Conservation (phyloP, 164 flowering plant species). For the Tetrastigma voinierianum region DNA sequence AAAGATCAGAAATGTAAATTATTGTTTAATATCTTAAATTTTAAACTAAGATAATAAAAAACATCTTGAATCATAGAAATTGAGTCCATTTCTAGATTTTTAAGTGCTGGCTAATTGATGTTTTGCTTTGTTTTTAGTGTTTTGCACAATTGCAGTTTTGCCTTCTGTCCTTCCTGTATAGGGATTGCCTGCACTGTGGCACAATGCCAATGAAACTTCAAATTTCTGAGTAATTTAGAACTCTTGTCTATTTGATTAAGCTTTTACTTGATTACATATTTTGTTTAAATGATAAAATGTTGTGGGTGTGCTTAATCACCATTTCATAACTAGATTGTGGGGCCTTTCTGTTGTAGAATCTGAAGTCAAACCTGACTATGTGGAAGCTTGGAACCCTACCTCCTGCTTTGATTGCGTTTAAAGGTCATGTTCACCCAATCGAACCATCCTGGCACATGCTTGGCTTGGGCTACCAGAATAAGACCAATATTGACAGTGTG, state of each 20-base stretch:
- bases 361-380: slow-evolving; percentile 79
- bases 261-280: background rate
- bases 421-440: slow-evolving; percentile 84
- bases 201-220: background rate
- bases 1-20: too few relatives aligned
- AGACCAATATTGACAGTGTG: slow-evolving; percentile 67
- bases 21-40: too few relatives aligned
- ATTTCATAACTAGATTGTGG: background rate
- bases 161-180: background rate
- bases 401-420: slow-evolving; percentile 97
- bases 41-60: too few relatives aligned
- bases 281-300: background rate
- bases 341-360: slow-evolving; percentile 51
- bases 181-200: background rate
- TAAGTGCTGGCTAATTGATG: background rate
- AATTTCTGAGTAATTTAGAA: background rate
- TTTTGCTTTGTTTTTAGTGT: background rate
- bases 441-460: slow-evolving; percentile 98
- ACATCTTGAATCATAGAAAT: background rate
- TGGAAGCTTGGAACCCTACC: slow-evolving; percentile 98
- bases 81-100: background rate
- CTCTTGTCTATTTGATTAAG: slow-evolving; percentile 1
- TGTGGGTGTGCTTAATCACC: too few relatives aligned
- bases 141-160: background rate
- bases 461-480: slow-evolving; percentile 95